Base-by-base conservation (phyloP, 257 asterid species). In the Haberlea rhodopensis region DNA sequence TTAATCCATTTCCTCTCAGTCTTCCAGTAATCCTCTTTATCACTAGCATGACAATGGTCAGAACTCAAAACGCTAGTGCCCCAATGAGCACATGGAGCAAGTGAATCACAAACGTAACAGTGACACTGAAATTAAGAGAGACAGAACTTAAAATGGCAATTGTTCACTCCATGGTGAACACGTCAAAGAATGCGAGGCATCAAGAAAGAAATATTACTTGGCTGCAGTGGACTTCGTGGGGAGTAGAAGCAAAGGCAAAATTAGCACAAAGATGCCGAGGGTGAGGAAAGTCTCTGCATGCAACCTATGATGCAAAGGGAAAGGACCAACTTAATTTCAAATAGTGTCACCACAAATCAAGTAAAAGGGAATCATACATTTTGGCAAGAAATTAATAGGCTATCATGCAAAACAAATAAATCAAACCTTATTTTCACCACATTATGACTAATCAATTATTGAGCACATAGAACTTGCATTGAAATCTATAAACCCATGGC, bases 261-360 rank as follows among this genome's bases (percentile, higher is more conserved):
- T 79, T 86, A 27, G 75, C 96, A 76, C 98, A 91, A 49, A 79
- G 90, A 77, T 91, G 94, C 15, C 98, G 82, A 0, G 98, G 63
- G 68, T 91, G 98, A 65, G 98, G 96, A 68, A 83, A 91, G 79
- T 91, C 98, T 79, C 98, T 79, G 74, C 96, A 89, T 7, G 98
- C 98, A 70, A 91, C 86, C 96, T 82, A 56, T 16, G 54, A 49
- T 74, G 79, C 61, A 57, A 23, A 51, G 49, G 57, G 51, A 70
- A 62, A 40, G 40, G 32, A 64, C 29, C 49, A 26, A 52, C 23
- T 54, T 55, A 25, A 64, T 34, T 29, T 75, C 55, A 71, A 58
- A 31, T 28, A 56, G 18, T 15, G 28, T 56, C 68, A 53, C 60
- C 43, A 22, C 23, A 61, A 49, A 58, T 62, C 58, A 67, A 75